Conservation (phyloP, 371 early-diverging fungal species). For the Conidiobolus incongruus region DNA sequence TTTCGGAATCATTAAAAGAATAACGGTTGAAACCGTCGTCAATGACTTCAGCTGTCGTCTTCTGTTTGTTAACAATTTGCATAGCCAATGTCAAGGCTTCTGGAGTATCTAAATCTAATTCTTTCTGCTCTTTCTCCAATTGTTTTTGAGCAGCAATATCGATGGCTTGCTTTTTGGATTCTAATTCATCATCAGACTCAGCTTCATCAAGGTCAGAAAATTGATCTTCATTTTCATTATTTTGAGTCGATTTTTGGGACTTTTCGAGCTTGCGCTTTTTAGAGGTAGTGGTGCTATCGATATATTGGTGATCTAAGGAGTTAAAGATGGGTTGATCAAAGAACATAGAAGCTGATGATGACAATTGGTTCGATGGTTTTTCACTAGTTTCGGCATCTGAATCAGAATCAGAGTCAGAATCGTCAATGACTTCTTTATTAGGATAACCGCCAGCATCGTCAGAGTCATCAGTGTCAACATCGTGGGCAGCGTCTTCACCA, state of each 20-base stretch:
- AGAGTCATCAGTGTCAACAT: too few relatives aligned
- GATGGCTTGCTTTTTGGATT: conserved; percentile 20
- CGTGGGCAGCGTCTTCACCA: conserved; percentile 11
- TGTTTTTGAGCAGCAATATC: not conserved
- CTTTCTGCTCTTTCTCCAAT: conserved; percentile 5
- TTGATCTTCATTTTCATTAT: conserved; percentile 12
- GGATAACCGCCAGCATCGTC: too few relatives aligned
- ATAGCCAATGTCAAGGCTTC: conserved; percentile 78
- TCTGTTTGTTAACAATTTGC: conserved; percentile 52
- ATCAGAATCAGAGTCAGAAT: too few relatives aligned
- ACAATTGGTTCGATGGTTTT: conserved; percentile 28
- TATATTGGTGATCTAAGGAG: too few relatives aligned
- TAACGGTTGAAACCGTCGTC: conserved; percentile 80
- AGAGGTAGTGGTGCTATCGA: conserved; percentile 21
- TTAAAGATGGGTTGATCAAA: conserved; percentile 86
- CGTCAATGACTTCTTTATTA: too few relatives aligned
- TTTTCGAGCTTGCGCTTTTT: conserved; percentile 23
- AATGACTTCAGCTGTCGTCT: conserved; percentile 46
- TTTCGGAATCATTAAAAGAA: conserved; percentile 65
- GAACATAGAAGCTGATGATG: conserved; percentile 45
- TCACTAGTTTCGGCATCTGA: conserved; percentile 15
- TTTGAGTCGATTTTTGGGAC: conserved; percentile 11
- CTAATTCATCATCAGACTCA: conserved; percentile 17
- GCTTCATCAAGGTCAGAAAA: conserved; percentile 13
- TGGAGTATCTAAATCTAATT: conserved; percentile 40